These are phyloP conservation scores for Coniferiporia sulphurascens DNA, from an alignment of 1,284 basidiomycete species.

Conservation along the genomic window DNA sequence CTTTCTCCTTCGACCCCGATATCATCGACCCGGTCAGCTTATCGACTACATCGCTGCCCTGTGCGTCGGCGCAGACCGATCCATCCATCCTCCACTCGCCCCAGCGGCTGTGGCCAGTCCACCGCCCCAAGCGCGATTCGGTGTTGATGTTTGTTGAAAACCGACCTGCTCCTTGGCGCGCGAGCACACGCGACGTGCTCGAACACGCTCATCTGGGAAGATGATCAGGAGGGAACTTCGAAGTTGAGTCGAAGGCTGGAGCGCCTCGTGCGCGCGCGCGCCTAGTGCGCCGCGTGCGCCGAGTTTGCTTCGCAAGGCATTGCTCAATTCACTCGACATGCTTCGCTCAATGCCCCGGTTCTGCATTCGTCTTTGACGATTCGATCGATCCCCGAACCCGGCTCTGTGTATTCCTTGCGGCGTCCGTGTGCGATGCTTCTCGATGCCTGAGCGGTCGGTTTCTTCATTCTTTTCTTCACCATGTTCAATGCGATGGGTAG, in stretches of 20 bases:
- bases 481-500: no score
- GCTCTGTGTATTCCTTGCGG: background rate
- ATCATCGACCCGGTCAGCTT: background rate
- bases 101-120: slow-evolving; percentile 7
- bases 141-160: slow-evolving; percentile 3
- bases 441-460: background rate
- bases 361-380: background rate
- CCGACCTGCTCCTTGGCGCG: background rate
- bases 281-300: slow-evolving; percentile 6
- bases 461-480: background rate
- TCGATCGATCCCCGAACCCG: background rate
- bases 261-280: background rate
- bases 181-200: no score
- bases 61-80: slow-evolving; percentile 6
- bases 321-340: background rate
- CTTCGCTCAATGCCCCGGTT: slow-evolving; percentile 14
- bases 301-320: background rate
- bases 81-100: background rate
- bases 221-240: no score
- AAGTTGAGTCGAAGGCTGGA: background rate
- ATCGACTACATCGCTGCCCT: slow-evolving; percentile 2
- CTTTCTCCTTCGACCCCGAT: slow-evolving; percentile 11
- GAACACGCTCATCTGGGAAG: background rate
- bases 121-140: background rate
- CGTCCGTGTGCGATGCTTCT: background rate